These are phyloP conservation scores for Umbelopsis sp. DNA, from an alignment of 192 early-diverging fungal species.

Conservation along the genomic window DNA sequence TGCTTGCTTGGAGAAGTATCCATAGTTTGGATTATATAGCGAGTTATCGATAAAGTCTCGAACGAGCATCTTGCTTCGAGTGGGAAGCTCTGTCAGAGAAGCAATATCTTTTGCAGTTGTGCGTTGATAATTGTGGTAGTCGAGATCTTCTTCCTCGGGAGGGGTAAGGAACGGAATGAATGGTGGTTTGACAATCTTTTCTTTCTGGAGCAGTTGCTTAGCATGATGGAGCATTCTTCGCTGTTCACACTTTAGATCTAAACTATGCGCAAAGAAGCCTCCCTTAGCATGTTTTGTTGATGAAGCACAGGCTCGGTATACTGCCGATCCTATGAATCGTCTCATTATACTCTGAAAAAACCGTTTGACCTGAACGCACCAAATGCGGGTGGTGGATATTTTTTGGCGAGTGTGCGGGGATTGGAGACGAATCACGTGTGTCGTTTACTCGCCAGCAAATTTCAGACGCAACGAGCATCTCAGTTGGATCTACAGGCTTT, in stretches of 20 bases:
- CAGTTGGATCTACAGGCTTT: neutral
- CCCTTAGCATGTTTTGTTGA: neutral
- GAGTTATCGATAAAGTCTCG: conserved; percentile 95
- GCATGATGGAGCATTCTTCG: neutral
- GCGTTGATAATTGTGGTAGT: conserved; percentile 49
- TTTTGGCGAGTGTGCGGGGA: too few species aligned
- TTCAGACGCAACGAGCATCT: neutral
- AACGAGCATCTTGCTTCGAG: conserved; percentile 68
- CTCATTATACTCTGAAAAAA: neutral
- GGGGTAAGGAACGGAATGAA: conserved; percentile 35
- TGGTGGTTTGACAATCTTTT: conserved; percentile 1
- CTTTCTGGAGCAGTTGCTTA: neutral
- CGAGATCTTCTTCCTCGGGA: conserved; percentile 38
- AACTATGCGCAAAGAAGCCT: neutral
- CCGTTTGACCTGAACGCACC: neutral
- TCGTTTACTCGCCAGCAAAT: neutral
- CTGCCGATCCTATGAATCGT: conserved; percentile 6
- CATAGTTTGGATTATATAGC: conserved; percentile 95
- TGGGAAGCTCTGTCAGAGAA: conserved; percentile 46
- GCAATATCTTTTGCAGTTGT: conserved; percentile 53
- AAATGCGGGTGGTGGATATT: too few species aligned
- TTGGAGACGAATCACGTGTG: too few species aligned
- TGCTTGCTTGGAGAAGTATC: conserved; percentile 97
- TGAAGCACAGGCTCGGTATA: neutral
- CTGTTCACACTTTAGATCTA: neutral